These are phyloP conservation scores for Sclerotinia nivalis DNA, from an alignment of 2,329 filamentous ascomycete species.

Conservation along the genomic window DNA sequence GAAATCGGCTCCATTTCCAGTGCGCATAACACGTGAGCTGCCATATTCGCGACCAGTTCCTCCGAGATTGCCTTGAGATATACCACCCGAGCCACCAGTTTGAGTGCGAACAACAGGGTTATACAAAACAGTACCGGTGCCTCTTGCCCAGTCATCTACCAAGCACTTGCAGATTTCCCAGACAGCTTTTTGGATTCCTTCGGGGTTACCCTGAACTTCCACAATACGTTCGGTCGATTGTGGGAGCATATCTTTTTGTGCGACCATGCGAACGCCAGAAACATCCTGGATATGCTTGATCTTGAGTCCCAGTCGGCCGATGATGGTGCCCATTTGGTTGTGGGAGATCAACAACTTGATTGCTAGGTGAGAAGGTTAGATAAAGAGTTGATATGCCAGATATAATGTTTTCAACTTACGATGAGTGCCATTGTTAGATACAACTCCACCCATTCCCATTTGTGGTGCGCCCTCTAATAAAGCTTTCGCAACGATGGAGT, in stretches of 20 bases:
- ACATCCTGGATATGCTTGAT: constrained; percentile 99
- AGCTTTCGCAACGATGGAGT: constrained; percentile 87
- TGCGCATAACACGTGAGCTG: constrained; percentile 79
- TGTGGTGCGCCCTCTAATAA: constrained; percentile 90
- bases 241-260: constrained; percentile 98
- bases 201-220: constrained; percentile 91
- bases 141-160: constrained; percentile 96
- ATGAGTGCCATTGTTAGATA: constrained; percentile 87
- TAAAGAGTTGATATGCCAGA: background rate
- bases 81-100: constrained; percentile 48
- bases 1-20: constrained; percentile 96
- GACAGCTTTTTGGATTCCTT: constrained; percentile 91
- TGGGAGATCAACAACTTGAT: constrained; percentile 98
- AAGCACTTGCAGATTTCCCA: constrained; percentile 99
- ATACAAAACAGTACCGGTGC: constrained; percentile 95
- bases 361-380: constrained; percentile 53
- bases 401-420: constrained; percentile 60
- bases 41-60: constrained; percentile 55
- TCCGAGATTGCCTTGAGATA: constrained; percentile 50
- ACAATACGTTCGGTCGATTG: constrained; percentile 98
- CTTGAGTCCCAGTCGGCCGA: constrained; percentile 92
- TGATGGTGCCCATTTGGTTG: constrained; percentile 99
- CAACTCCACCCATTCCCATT: constrained; percentile 92
- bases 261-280: constrained; percentile 97
- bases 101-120: constrained; percentile 92